These are phyloP conservation scores for Ceratocystis destructans DNA, from an alignment of 2,329 filamentous ascomycete genomes.

Conservation along the genomic window DNA sequence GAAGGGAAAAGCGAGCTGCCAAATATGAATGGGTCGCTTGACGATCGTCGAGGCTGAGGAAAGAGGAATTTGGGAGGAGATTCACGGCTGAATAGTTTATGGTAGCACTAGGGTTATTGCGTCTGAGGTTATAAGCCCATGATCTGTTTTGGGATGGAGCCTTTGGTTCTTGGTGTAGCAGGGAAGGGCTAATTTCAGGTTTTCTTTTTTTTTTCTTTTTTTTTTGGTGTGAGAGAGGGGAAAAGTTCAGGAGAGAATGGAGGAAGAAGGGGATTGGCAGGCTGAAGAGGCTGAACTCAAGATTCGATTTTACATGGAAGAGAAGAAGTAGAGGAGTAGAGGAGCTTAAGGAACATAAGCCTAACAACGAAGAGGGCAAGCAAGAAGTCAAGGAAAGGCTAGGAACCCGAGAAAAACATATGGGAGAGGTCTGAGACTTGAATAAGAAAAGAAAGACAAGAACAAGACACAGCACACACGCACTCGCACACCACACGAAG, in stretches of 20 bases:
- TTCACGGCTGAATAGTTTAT: background rate
- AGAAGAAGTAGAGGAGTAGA: background rate
- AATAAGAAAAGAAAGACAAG: background rate
- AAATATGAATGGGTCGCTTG: background rate
- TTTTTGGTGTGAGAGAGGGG: background rate
- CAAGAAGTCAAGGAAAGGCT: background rate
- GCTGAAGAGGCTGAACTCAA: background rate
- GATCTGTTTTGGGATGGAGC: background rate
- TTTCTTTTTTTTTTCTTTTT: background rate
- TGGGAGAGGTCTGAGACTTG: constrained; percentile 4
- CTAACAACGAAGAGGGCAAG: background rate
- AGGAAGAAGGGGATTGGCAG: background rate
- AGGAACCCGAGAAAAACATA: background rate
- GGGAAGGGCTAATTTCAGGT: background rate
- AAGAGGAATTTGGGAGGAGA: constrained; percentile 3
- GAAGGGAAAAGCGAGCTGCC: background rate
- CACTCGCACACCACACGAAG: background rate
- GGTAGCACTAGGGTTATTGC: constrained; percentile 5
- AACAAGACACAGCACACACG: background rate
- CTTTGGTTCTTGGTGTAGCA: background rate
- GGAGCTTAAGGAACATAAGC: background rate
- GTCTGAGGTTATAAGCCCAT: background rate
- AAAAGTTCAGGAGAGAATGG: background rate
- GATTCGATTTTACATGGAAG: background rate
- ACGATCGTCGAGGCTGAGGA: constrained; percentile 8